Conservation (phyloP, 768 basidiomycete genomes). For the Infundibulicybe gibba region DNA sequence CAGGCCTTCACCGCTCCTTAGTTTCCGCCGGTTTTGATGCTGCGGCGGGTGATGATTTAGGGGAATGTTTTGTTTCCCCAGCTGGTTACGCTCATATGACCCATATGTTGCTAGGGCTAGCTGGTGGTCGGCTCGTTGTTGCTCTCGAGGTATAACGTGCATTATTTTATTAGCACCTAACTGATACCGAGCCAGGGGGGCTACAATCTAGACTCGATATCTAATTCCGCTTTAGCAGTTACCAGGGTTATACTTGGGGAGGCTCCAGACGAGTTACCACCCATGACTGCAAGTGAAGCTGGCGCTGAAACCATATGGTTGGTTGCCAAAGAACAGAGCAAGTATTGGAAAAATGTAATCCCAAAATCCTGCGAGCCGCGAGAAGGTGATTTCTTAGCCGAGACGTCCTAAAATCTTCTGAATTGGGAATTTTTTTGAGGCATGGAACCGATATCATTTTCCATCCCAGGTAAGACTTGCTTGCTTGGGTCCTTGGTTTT, state of each 20-base stretch:
- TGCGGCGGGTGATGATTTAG: slow-evolving; percentile 87
- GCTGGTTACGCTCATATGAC: slow-evolving; percentile 98
- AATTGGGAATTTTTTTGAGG: slow-evolving; percentile 34
- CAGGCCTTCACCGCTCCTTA: slow-evolving; percentile 24
- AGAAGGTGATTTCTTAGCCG: slow-evolving; percentile 47
- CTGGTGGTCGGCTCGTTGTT: slow-evolving; percentile 85
- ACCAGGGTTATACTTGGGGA: slow-evolving; percentile 87
- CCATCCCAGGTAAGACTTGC: slow-evolving; percentile 55
- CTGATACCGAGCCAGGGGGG: slow-evolving; percentile 63
- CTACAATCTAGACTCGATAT: slow-evolving; percentile 89
- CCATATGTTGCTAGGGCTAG: slow-evolving; percentile 88
- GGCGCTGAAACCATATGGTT: slow-evolving; percentile 90
- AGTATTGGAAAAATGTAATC: slow-evolving; percentile 87
- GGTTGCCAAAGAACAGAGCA: slow-evolving; percentile 83
- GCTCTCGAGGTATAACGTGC: slow-evolving; percentile 80
- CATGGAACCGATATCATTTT: slow-evolving; percentile 56
- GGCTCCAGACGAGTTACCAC: slow-evolving; percentile 69
- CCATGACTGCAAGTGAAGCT: slow-evolving; percentile 70
- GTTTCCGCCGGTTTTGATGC: slow-evolving; percentile 99
- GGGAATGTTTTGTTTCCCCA: slow-evolving; percentile 88
- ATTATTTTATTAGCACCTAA: background rate
- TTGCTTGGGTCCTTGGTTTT: too few relatives aligned
- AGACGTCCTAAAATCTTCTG: background rate
- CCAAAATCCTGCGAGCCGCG: slow-evolving; percentile 79
- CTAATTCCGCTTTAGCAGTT: slow-evolving; percentile 84